A percentile compares a stretch with the other conserved stretches of the same genome.
Evolutionary conservation across 2,329 filamentous ascomycete genomes (phyloP).

Genomic region (Diaporthe helianthi): DNA sequence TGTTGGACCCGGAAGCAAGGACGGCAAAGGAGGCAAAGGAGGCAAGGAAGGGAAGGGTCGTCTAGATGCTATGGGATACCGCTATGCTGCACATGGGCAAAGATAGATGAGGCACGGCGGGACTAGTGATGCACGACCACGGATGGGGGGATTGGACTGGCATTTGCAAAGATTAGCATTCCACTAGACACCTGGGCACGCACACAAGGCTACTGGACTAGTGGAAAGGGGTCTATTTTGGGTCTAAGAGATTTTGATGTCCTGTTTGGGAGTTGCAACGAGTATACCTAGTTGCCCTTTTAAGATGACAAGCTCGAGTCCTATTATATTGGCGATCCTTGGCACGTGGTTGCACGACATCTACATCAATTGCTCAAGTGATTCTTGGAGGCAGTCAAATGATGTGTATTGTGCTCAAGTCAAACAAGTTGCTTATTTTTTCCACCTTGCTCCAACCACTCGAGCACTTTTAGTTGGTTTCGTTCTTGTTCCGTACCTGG

Average conservation of each 20-base stretch:
- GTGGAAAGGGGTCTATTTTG: neutral
- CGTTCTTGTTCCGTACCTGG: no score
- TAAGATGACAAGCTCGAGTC: neutral
- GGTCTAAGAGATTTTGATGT: neutral
- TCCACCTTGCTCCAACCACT: neutral
- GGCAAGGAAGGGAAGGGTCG: neutral
- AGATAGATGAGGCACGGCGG: slow-evolving; percentile 16
- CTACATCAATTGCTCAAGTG: no score
- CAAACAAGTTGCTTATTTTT: neutral
- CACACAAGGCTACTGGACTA: neutral
- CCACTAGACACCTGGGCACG: neutral
- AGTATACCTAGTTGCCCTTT: neutral
- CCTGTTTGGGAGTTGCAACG: neutral
- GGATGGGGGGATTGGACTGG: neutral
- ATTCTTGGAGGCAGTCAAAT: neutral
- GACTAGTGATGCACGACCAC: slow-evolving; percentile 14
- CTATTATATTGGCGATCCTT: neutral
- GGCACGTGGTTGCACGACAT: neutral
- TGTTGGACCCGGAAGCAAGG: slow-evolving; percentile 10
- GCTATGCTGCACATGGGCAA: neutral
- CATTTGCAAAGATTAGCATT: neutral
- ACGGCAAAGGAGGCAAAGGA: neutral
- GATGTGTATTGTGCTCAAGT: neutral
- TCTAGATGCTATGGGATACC: neutral
- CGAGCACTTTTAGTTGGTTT: no score